phyloP scores from a whole-genome alignment of 2,329 filamentous ascomycete genomes.

The Microcyclosporella mali region DNA sequence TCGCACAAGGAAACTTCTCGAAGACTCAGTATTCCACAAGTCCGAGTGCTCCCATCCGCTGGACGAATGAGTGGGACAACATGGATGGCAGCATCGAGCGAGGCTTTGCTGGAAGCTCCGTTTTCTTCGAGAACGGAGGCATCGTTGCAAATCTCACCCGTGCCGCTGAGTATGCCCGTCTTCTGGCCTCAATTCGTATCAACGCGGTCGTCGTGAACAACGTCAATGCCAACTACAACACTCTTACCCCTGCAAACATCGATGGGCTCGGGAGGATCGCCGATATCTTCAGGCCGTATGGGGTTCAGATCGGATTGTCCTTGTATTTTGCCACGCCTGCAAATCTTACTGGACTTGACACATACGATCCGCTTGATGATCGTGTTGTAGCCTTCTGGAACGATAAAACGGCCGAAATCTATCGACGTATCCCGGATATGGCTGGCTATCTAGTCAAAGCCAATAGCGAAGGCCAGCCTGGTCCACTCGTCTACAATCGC shows the following conservation, averaged over 20 bases:
- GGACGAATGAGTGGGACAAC: constrained; percentile 71
- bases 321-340: constrained; percentile 63
- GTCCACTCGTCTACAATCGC: constrained; percentile 62
- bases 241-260: constrained; percentile 53
- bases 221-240: constrained; percentile 59
- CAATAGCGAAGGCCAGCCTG: constrained; percentile 66
- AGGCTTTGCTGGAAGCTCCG: constrained; percentile 61
- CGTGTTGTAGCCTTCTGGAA: constrained; percentile 58
- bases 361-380: constrained; percentile 60
- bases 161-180: constrained; percentile 56
- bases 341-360: constrained; percentile 49
- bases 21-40: constrained; percentile 46
- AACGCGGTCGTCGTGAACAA: constrained; percentile 66
- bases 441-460: constrained; percentile 66
- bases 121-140: constrained; percentile 58
- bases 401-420: constrained; percentile 54
- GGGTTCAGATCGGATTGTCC: constrained; percentile 59
- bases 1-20: constrained; percentile 55
- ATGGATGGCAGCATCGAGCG: constrained; percentile 61
- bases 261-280: constrained; percentile 58
- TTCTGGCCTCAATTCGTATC: constrained; percentile 60
- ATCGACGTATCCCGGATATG: constrained; percentile 58
- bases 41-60: constrained; percentile 57
- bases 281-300: constrained; percentile 60
- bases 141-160: constrained; percentile 56